Base-by-base conservation (phyloP, 352 stramenopile species). In the Phytophthora sp. region DNA sequence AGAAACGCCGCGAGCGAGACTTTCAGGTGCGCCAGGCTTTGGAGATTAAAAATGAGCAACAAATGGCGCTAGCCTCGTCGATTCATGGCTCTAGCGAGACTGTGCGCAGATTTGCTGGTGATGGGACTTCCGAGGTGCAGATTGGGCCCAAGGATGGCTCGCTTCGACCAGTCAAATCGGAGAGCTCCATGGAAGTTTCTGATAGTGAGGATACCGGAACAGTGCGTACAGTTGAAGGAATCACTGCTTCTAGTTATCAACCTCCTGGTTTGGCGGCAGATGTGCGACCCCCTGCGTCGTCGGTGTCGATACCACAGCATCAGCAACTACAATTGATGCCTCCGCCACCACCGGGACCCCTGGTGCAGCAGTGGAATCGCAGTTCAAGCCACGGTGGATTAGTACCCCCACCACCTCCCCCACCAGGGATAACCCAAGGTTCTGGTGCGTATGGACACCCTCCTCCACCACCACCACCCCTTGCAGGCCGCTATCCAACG, bases 181-280 rank as follows among this genome's bases (percentile, higher is more conserved):
- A 93, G 49, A 89, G 80, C 26, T 85, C 82, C 2, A 93, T 91
- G 84, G 84, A 91, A 30, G 55, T 91, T 39, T 91, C 79, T 21
- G 84, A 91, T 47, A 76, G 50, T 15, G 79, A 88, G 36, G 77
- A 84, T 18, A 21, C 35, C 13, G 54, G 29, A 31, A 52, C 55
- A 7, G 60, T 39, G 33, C 49, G 64, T 26, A 3, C 20, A 16
- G 41, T 13, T 33, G 18, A 35, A 41, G 46, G 27, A 47, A 46
- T 7, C 30, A 23, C 47, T 24, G 59, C 39, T 12, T 27, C 26
- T 39, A 23, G 20, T 36, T 50, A 47, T 36, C 49, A 55, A 52
- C 50, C 3, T 39, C 46, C 44, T n/a, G 39, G 5, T 35, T 47
- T 49, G n/a, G 11, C 27, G 7, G 13, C 35, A 30, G 21, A 59